Evolutionary conservation across 345 rosid species (phyloP), one percentile per base, ranked within the genome.

Genomic region (Erodium maritimum): DNA sequence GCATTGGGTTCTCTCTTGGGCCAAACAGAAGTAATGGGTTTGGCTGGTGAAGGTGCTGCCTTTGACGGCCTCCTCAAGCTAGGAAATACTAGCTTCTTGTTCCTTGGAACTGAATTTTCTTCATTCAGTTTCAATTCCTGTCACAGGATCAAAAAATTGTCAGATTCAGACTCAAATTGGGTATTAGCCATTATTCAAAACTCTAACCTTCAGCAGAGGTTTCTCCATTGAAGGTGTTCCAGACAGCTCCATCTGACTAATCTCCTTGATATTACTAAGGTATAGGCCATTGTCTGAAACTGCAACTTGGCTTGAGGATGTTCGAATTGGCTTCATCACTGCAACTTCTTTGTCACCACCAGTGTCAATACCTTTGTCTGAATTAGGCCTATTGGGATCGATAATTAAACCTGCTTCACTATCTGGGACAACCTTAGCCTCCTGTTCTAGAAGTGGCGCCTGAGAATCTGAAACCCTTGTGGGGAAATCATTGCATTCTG

Each of bases 121-220:
- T 58, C 34, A 55, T 60, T 59, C 64, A n/a, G 70, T 72, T 18
- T 79, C 37, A 10, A 23, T 23, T 55, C 19, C 37, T 55, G 37
- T 13, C 8, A 17, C 18, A 16, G 11, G 8, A 23, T 9, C 42
- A 42, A 55, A 55, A 42, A 55, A 5, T 0, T 23, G 17, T 22
- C 18, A 23, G 29, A 1, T 22, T 6, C 10, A 7, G 21, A 52
- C 16, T 6, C 55, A 19, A 9, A 52, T 18, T 18, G 20, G 20
- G n/a, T 18, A 55, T 55, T 55, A 7, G 14, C 33, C 16, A 51
- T 52, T 12, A 60, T 4, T 4, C 45, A 64, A 51, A 11, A 50
- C 48, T 20, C 3, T 55, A 65, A 88, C 96, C 90, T 69, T 74
- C 20, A 67, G 59, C 11, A 64, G 60, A 61, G 86, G 82, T 55